Base-by-base conservation (phyloP, 2,329 filamentous ascomycete genomes). In the Paraphaeosphaeria minitans region DNA sequence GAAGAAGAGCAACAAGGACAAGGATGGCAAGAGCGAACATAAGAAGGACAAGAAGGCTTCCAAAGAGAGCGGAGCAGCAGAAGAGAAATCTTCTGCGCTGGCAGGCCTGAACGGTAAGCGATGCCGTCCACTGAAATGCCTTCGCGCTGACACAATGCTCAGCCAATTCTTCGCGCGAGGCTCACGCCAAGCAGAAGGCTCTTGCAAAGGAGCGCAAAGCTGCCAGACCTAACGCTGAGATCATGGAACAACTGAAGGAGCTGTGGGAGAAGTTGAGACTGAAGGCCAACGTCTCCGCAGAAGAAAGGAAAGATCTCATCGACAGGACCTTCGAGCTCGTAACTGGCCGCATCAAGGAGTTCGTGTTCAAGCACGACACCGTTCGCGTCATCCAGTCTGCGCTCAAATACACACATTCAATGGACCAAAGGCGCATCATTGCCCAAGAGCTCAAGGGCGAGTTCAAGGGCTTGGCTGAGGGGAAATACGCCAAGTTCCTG, bases 331-430 rank as follows among this genome's bases (percentile, higher is more conserved):
- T 96, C 77, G 84, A 85, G 57, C 96, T 99, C 72, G 91, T 97
- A 70, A 95, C 91, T 24, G 94, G 93, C 54, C 87, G 91, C 58
- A 90, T 98, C 70, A 92, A 92, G 78, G 95, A 98, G 62, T 97
- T 98, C 67, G 94, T 97, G 21, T 91, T 99, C 80, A 99, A 99
- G 85, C 95, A 99, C 77, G 95, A 99, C 75, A 92, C 93, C 37
- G 94, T 97, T n/a, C 87, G 95, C 67, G 93, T 97, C 43, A 90
- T 99, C 27, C 95, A 99, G 80, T 97, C 93, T 13, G 95, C 94
- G 39, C 87, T 99, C 79, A 99, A 99, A 79, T 99, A 99, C 79
- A 90, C 92, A 49, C 96, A 45, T 35, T 59, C 89, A 47, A 83
- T 87, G 56, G 89, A 91, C 60, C 93, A 97, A 79, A 86, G 92